A percentile compares a stretch with the other conserved stretches of the same genome.
Conservation (phyloP, 106 monocot genomes). For the Platanthera guangdongensis region DNA sequence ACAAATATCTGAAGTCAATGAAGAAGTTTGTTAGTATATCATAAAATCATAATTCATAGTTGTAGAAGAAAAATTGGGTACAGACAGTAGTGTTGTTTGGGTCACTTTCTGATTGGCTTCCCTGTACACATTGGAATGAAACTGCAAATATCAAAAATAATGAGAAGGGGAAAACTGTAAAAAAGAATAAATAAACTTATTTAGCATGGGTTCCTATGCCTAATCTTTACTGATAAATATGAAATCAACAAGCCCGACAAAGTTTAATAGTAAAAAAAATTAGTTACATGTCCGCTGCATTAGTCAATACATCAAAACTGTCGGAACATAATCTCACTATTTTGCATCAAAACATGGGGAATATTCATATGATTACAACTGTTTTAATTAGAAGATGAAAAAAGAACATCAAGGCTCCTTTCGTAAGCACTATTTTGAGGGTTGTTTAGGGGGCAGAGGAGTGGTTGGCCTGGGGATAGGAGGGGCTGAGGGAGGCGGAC, state of each 20-base stretch:
- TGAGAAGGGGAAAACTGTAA: background rate
- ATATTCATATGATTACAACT: background rate
- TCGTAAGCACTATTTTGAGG: too few relatives aligned
- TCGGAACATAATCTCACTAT: background rate
- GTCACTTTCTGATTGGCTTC: conserved; percentile 30
- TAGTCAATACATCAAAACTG: background rate
- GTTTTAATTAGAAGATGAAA: background rate
- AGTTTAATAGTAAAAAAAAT: background rate
- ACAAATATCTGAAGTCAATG: conserved; percentile 37
- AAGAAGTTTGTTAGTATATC: background rate
- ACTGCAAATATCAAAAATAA: conserved; percentile 24
- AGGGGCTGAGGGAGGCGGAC: too few relatives aligned
- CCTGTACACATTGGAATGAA: conserved; percentile 26
- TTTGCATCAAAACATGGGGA: background rate
- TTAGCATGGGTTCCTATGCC: background rate
- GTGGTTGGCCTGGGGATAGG: too few relatives aligned
- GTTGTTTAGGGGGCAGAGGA: too few relatives aligned
- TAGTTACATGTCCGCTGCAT: background rate
- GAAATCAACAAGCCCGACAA: background rate
- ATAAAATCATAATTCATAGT: background rate
- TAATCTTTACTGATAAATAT: background rate
- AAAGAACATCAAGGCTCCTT: too few relatives aligned
- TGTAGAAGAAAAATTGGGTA: conserved; percentile 5
- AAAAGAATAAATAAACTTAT: background rate
- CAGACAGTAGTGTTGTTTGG: conserved; percentile 43